Base-by-base conservation (phyloP, 2,329 filamentous ascomycete genomes). In the Diaporthe australafricana region DNA sequence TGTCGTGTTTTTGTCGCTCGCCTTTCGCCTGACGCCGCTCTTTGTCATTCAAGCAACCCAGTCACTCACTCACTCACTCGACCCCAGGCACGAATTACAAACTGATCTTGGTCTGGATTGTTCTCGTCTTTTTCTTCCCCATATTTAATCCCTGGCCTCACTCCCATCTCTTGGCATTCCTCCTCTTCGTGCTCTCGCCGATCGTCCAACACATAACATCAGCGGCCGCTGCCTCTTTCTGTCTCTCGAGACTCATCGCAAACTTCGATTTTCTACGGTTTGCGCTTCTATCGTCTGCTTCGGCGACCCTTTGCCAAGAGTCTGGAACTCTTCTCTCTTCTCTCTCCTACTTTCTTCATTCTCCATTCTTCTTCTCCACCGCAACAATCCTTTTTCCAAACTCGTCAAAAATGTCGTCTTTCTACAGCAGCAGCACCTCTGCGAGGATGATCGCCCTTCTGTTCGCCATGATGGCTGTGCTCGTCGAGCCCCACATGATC, bases 401-500 rank as follows among this genome's bases (percentile, higher is more conserved):
- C 20, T 25, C 60, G 42, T 63, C 60, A 63, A 47, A 47, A 48
- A 63, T 63, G 60, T 48, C 60, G 22, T 48, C 27, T 17, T 25
- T 27, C 7, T 48, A 17, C 42, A 25, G 27, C 17, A 30, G 40
- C 42, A 2, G 42, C 14, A 35, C 32, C 32, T n/a, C 57, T 48
- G 57, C 57, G 7, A 63, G 42, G 35, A 48, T 57, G 40, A 38
- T 69, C 42, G n/a, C 27, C 50, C 30, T 68, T 32, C 22, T 71
- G 35, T 16, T 68, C 42, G 53, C 70, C 53, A 16, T 22, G 30
- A 60, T 69, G 40, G 47, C 48, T 27, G 53, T 40, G 17, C 32
- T n/a, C 20, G 52, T 56, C 25, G 42, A 68, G 63, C 50, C 63
- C 22, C 77, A 78, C 56, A 74, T 77, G 73, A 73, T 78, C 56